Conservation (phyloP, 169 alveolate species). For the Theileria equi region DNA sequence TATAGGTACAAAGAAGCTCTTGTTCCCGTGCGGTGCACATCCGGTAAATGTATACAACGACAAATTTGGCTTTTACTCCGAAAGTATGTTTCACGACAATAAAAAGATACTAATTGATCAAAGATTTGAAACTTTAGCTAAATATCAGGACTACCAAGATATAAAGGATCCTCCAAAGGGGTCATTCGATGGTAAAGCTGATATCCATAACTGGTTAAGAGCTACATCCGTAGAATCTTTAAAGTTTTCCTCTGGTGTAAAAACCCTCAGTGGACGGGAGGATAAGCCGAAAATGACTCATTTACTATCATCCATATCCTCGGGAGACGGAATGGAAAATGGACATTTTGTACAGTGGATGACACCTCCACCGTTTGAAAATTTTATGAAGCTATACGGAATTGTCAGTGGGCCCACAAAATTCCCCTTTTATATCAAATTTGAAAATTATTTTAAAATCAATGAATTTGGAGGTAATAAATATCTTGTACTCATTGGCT, state of each 20-base stretch:
- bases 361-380: conserved; percentile 76
- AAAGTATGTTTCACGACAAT: no score
- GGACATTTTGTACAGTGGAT: conserved; percentile 83
- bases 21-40: conserved; percentile 74
- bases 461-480: conserved; percentile 71
- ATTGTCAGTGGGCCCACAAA: conserved; percentile 62
- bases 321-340: conserved; percentile 79
- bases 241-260: no score
- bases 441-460: conserved; percentile 66
- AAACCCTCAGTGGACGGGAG: not conserved
- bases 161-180: not conserved
- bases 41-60: conserved; percentile 67
- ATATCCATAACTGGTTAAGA: no score
- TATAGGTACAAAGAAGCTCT: conserved; percentile 47
- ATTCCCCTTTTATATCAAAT: conserved; percentile 69
- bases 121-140: not conserved
- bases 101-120: not conserved
- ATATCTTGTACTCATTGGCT: conserved; percentile 51
- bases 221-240: no score
- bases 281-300: not conserved
- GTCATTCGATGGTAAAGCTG: no score
- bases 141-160: not conserved
- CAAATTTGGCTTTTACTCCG: conserved; percentile 20
- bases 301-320: not conserved
- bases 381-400: conserved; percentile 77